Base-by-base conservation (phyloP, 2,329 filamentous ascomycete genomes). In the Cladophialophora psammophila region DNA sequence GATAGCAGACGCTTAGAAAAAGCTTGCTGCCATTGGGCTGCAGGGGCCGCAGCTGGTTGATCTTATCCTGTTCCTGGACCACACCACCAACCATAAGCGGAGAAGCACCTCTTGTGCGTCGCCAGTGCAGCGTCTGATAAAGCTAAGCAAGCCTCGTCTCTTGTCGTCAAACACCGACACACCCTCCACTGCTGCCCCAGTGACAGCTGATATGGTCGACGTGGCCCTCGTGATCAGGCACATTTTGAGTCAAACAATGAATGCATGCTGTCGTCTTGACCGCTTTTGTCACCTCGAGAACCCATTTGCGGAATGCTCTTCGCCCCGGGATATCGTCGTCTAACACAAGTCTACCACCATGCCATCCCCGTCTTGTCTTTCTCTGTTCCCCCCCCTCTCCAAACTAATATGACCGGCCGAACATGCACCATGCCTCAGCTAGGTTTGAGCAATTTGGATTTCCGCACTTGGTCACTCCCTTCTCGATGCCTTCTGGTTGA, bases 361-460 rank as follows among this genome's bases (percentile, higher is more conserved):
- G 32, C 9, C 18, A 58, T 55, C 48, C 40, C 32, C 48, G 5
- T 42, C n/a, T 52, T 32, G 12, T 64, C 63, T 58, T 10, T 38
- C 56, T 32, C 56, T 15, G 38, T 20, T 13, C 48, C 32, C 34
- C 34, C 45, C 32, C 34, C 34, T 31, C 18, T 12, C n/a, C 15
- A 12, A 53, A 62, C 65, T 73, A 73, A 57, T 73, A 73, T n/a
- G 72, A 73, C 48, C 91, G 86, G 75, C 94, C 94, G 80, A 97
- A 98, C 89, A 97, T 91, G 79, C 92, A 91, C 91, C 92, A 98
- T 75, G 90, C 87, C 84, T 94, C 88, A 18, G 94, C 94, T 59
- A 88, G 81, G 71, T 84, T 84, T 68, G 84, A 83, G 81, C 94
- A 98, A 76, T 94, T 90, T 50, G 94, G 94, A 85, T 92, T 97